Base-by-base conservation (phyloP, 2,329 filamentous ascomycete genomes). In the Atkinsonella hypoxylon region DNA sequence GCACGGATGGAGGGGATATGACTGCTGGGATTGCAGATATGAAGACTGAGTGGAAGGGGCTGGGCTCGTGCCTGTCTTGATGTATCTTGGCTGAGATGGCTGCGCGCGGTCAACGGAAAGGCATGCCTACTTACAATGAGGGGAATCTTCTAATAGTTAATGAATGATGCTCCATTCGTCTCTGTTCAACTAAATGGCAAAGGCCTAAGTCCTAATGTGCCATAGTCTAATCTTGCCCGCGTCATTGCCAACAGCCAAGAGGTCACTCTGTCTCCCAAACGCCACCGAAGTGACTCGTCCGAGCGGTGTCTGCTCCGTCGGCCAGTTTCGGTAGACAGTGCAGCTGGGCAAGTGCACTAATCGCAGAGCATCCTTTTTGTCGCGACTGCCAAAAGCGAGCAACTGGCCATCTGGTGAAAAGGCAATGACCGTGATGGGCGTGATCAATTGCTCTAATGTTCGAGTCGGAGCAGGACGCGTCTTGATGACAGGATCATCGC, bases 321-420 rank as follows among this genome's bases (percentile, higher is more conserved):
- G 93, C 93, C 93, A 98, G 68, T 98, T 98, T 61, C 84, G 82
- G 75, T 93, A 98, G 18, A 97, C 88, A 1, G 89, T 95, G 66
- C 89, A 95, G 58, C 81, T 90, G 0, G 91, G 90, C 58, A 98
- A 70, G 67, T 98, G 93, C 32, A 91, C 89, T 57, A 98, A 70
- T 61, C 86, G 78, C 65, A 98, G 70, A 0, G 90, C 88, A 68
- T 96, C 89, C 64, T 85, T 85, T 76, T 95, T 95, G 77, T 86
- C 86, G 55, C 79, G 79, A 67, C 87, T 94, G 40, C 82, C 87
- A 73, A 97, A 89, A 0, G 83, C 88, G 58, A 98, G 70, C 47
- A 97, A 71, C 69, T 98, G 93, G 1, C 89, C 89, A 66, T 97
- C 91, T 0, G 87, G 83, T 15, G 88, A 87, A 69, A 98, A 95